Evolutionary conservation across 768 basidiomycete species (phyloP), one percentile per base, ranked within the genome.

Genomic region (Gelatoporia subvermispora): DNA sequence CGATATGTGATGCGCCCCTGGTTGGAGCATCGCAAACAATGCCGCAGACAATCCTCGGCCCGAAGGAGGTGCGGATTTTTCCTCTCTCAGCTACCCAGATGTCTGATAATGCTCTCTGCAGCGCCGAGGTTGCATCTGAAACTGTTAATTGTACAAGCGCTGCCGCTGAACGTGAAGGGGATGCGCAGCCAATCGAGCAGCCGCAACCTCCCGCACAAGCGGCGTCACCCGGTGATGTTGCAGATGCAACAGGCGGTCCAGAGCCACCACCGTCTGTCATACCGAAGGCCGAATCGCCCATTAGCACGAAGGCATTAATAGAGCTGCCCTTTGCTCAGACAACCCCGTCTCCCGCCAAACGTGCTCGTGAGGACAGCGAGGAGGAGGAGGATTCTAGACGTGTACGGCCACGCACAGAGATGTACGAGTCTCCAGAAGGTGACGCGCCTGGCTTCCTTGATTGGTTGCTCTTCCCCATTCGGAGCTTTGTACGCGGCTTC

Each of bases 401-500:
- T 22, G 77, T 73, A 47, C 81, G 84, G n/a, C 68, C 74, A 13
- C 74, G 84, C 31, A 77, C 63, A 25, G 75, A 73, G 44, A 63
- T 59, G 0, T 77, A 78, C 62, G 59, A 64, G 37, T 68, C 72
- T 0, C 71, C 78, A 3, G 60, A 67, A 50, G 68, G 61, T 51
- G 76, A 79, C 23, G 61, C 70, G 5, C 74, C 77, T n/a, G 68
- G 69, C 38, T 53, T 73, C 28, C 59, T 81, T 45, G 77, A 77
- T 28, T 84, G 80, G 84, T 71, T 85, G 57, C 65, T 78, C 63
- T 67, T 77, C 35, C 84, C 84, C 4, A 70, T 85, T 64, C 74
- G 76, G 59, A 77, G 79, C 5, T 85, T 87, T 60, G 70, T 81
- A 47, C 75, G 77, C 53, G 84, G 84, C 17, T 85, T 87, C 67